These are phyloP conservation scores for Phytopythium helicoides DNA, from an alignment of 352 stramenopile species.

Conservation along the genomic window DNA sequence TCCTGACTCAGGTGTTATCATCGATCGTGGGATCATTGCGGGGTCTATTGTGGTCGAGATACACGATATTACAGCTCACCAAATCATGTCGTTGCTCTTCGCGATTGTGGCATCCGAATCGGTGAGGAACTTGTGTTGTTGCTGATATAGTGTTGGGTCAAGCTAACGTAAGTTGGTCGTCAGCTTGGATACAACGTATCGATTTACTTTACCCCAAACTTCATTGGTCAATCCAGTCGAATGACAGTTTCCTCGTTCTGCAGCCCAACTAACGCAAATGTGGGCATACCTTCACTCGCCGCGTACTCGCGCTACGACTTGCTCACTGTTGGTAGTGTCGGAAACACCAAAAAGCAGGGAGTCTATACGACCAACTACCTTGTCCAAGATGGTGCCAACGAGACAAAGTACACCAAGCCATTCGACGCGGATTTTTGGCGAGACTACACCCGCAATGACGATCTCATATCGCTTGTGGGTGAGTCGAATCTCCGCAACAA, in stretches of 20 bases:
- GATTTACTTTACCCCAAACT: constrained; percentile 3
- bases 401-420: constrained; percentile 7
- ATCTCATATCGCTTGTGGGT: constrained; percentile 21
- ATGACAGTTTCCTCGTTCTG: constrained; percentile 29
- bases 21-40: constrained; percentile 20
- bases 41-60: constrained; percentile 46
- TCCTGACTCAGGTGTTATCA: constrained; percentile 13
- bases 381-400: constrained; percentile 14
- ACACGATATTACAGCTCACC: constrained; percentile 32
- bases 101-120: constrained; percentile 47
- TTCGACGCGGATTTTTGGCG: constrained; percentile 43
- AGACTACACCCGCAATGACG: constrained; percentile 25
- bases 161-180: not conserved
- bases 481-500: constrained; percentile 8
- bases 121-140: constrained; percentile 17
- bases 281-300: constrained; percentile 25
- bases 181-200: constrained; percentile 17
- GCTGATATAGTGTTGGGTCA: too few relatives aligned
- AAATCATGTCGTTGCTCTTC: constrained; percentile 35
- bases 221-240: constrained; percentile 13
- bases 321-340: constrained; percentile 12
- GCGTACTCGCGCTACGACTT: constrained; percentile 22
- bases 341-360: constrained; percentile 24
- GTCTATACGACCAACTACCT: constrained; percentile 44
- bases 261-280: constrained; percentile 30